Conservation (phyloP, 1,139 yeast genomes). For the Kazachstania sp. region DNA sequence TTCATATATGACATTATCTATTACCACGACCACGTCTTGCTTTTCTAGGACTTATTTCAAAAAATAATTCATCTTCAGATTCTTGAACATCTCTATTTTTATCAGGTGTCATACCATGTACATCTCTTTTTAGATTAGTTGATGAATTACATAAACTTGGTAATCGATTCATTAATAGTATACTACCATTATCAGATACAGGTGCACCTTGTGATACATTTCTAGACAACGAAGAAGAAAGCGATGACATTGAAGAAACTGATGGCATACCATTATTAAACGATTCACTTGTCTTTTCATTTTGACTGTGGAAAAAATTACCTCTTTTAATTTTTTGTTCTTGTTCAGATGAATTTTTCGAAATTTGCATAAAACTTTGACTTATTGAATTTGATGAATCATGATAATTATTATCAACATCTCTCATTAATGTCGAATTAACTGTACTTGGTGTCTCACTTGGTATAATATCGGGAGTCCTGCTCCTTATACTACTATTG, state of each 20-base stretch:
- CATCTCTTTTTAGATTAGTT: background rate
- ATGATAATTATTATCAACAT: background rate
- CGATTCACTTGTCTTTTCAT: background rate
- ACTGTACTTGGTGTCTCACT: background rate
- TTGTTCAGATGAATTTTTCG: background rate
- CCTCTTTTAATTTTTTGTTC: slow-evolving; percentile 1
- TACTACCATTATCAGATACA: slow-evolving; percentile 24
- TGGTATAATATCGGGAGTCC: background rate
- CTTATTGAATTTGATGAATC: background rate
- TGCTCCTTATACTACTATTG: background rate
- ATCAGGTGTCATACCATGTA: background rate
- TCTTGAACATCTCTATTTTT: background rate
- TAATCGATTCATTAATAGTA: slow-evolving; percentile 19
- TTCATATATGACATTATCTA: background rate
- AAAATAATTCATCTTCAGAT: background rate
- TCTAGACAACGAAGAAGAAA: background rate
- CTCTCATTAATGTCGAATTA: background rate
- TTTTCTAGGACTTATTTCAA: background rate
- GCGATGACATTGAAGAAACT: slow-evolving; percentile 5
- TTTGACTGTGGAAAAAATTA: background rate
- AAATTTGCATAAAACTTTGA: background rate
- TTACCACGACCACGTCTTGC: background rate
- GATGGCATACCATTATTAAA: background rate
- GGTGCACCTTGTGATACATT: slow-evolving; percentile 14
- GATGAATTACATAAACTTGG: slow-evolving; percentile 6